phyloP scores from a whole-genome alignment of 805 yeast genomes.

The Wickerhamomyces canadensis region DNA sequence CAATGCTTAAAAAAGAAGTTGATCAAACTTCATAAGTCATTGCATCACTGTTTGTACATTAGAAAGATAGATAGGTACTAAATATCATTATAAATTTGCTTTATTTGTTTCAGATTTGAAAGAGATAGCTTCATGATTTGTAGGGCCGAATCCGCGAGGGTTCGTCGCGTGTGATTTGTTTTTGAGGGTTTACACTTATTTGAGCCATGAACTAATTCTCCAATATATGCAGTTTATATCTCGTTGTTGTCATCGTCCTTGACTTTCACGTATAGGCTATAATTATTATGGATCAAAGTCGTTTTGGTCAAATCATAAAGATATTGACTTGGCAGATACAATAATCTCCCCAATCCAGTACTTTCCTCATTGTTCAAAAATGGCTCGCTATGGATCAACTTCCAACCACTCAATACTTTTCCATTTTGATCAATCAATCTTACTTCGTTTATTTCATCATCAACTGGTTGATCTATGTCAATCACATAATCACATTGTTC shows the following conservation, averaged over 20 bases:
- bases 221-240: too few relatives aligned
- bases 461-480: conserved; percentile 53
- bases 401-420: conserved; percentile 36
- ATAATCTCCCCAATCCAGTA: conserved; percentile 41
- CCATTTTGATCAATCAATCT: conserved; percentile 6
- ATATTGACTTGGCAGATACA: conserved; percentile 40
- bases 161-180: too few relatives aligned
- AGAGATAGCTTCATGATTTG: too few relatives aligned
- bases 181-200: too few relatives aligned
- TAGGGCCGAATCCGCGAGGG: too few relatives aligned
- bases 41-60: conserved; percentile 1
- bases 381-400: conserved; percentile 38
- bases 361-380: conserved; percentile 48
- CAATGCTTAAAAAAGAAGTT: conserved; percentile 64
- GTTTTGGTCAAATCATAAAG: conserved; percentile 26
- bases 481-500: conserved; percentile 62
- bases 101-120: too few relatives aligned
- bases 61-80: background rate
- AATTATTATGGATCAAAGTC: conserved; percentile 41
- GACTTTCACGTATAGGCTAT: conserved; percentile 38
- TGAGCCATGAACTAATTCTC: too few relatives aligned
- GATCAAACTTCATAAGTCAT: background rate
- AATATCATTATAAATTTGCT: background rate
- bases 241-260: background rate
- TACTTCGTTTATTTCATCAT: conserved; percentile 38